Conservation (phyloP, 2,329 filamentous ascomycete species). For the Aspergillus sp. region DNA sequence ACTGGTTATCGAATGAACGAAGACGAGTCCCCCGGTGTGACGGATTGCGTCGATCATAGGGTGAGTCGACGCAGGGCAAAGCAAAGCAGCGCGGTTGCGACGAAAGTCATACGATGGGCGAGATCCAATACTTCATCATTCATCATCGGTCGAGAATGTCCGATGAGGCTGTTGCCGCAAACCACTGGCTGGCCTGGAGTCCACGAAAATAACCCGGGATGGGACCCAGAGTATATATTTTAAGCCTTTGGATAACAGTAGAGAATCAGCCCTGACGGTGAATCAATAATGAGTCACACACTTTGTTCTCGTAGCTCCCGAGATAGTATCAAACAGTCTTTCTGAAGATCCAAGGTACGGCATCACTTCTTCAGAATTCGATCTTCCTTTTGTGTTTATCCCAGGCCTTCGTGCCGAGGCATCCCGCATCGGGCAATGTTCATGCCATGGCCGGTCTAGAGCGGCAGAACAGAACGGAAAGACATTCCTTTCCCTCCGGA, state of each 20-base stretch:
- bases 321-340: not conserved
- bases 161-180: constrained; percentile 9
- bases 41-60: constrained; percentile 17
- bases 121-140: constrained; percentile 24
- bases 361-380: not conserved
- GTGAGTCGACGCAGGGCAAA: constrained; percentile 5
- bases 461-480: not conserved
- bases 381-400: not conserved
- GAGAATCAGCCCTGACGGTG: not conserved
- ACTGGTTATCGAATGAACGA: constrained; percentile 15
- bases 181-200: constrained; percentile 13
- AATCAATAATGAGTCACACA: not conserved
- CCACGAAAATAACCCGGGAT: constrained; percentile 27
- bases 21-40: constrained; percentile 6
- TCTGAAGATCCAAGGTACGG: not conserved
- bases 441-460: too few relatives aligned
- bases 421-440: not conserved
- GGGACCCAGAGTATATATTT: constrained; percentile 3
- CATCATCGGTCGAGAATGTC: constrained; percentile 12
- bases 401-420: too few relatives aligned
- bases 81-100: not conserved
- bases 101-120: constrained; percentile 21
- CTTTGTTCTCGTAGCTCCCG: too few relatives aligned
- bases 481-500: not conserved
- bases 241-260: not conserved